Evolutionary conservation across 2,329 filamentous ascomycete species (phyloP).

Genomic region (Epichloe glyceriae): DNA sequence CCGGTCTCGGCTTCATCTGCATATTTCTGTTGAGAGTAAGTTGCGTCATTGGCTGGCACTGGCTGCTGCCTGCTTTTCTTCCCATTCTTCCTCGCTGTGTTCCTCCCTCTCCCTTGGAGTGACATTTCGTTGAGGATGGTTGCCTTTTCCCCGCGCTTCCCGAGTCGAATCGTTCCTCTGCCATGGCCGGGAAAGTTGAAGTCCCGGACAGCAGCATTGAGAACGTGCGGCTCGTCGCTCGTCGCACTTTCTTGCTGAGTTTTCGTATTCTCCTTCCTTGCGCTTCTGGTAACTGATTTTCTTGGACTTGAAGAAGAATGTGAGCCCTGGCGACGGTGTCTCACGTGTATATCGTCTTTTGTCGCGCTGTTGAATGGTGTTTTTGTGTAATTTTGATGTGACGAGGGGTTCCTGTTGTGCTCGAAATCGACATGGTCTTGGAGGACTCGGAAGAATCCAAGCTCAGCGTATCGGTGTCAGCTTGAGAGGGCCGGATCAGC

Average conservation of each 20-base stretch:
- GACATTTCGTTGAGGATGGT: not conserved
- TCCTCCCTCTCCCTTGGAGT: not conserved
- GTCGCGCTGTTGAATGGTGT: not conserved
- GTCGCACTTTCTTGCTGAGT: not conserved
- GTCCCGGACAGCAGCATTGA: not conserved
- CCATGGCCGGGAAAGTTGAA: conserved; percentile 1
- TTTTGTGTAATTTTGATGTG: not conserved
- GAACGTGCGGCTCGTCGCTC: not conserved
- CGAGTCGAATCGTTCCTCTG: not conserved
- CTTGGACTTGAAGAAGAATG: not conserved
- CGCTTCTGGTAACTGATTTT: not conserved
- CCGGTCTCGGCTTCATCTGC: not conserved
- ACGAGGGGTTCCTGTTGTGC: not conserved
- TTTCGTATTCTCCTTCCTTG: not conserved
- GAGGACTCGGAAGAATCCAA: not conserved
- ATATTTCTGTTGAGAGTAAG: not conserved
- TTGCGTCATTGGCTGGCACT: not conserved
- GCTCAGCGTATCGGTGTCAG: not conserved
- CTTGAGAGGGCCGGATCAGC: not conserved
- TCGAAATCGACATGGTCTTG: conserved; percentile 1
- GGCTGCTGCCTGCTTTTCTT: not conserved
- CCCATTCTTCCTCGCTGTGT: not conserved
- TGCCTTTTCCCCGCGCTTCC: not conserved
- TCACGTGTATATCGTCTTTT: not conserved
- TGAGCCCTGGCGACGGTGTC: not conserved